A percentile compares a stretch with the other conserved stretches of the same genome.
Evolutionary conservation across 306 rosid species (phyloP).

Genomic region (Trichosanthes truncata): DNA sequence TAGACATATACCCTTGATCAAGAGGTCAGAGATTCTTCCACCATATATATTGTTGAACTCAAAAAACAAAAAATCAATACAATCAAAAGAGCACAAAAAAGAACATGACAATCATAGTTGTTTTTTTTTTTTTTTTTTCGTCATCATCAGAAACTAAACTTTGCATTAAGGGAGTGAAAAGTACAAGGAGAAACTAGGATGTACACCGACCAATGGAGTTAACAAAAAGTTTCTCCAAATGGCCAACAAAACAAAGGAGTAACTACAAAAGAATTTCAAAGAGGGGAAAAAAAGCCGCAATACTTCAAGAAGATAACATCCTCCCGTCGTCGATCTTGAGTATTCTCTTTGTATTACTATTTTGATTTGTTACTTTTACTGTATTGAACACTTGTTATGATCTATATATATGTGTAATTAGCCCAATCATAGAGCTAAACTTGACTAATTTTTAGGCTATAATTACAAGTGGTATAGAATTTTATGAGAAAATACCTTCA

Average conservation of each 20-base stretch:
- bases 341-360: not conserved
- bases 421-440: not conserved
- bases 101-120: too few species aligned
- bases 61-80: too few species aligned
- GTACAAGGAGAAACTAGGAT: not conserved
- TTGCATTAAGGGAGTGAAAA: not conserved
- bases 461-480: not conserved
- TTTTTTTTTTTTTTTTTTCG: too few species aligned
- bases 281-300: not conserved
- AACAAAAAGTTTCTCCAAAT: not conserved
- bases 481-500: constrained; percentile 34
- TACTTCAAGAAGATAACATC: not conserved
- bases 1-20: too few species aligned
- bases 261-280: too few species aligned
- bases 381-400: not conserved
- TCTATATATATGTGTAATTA: too few species aligned
- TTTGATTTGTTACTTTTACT: not conserved
- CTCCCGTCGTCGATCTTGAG: not conserved
- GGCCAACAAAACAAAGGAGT: not conserved
- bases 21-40: too few species aligned
- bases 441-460: not conserved
- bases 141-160: not conserved
- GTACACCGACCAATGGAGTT: not conserved
- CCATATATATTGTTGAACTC: too few species aligned
- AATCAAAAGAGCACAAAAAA: too few species aligned